phyloP scores from a whole-genome alignment of 1,284 basidiomycete species.

The Cryptococcus jaspeensis region DNA sequence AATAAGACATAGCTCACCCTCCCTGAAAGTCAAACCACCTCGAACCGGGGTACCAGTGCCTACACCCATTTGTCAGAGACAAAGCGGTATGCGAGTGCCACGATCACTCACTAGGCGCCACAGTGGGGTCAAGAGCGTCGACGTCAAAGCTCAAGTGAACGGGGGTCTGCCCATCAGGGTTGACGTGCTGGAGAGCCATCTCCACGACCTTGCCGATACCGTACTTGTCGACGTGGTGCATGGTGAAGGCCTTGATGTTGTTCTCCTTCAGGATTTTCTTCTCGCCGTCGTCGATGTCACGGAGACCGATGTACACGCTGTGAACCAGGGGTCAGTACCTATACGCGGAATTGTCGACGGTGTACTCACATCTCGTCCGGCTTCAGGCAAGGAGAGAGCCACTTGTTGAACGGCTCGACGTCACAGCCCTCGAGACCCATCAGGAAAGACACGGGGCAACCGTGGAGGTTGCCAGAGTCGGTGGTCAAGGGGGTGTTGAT shows the following conservation, averaged over 20 bases:
- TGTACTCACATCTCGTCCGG: constrained; percentile 57
- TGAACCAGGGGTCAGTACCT: background rate
- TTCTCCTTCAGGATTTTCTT: constrained; percentile 82
- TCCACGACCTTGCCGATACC: constrained; percentile 95
- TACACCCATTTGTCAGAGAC: constrained; percentile 9
- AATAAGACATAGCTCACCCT: constrained; percentile 63
- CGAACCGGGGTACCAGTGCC: constrained; percentile 63
- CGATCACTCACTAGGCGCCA: constrained; percentile 69
- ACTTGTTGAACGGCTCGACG: constrained; percentile 62
- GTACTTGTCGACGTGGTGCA: constrained; percentile 97
- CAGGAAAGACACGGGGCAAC: constrained; percentile 96
- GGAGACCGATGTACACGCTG: constrained; percentile 80
- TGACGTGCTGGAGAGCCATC: constrained; percentile 92
- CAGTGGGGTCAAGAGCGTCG: constrained; percentile 87
- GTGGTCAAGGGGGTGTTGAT: constrained; percentile 90
- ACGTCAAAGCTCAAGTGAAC: constrained; percentile 98
- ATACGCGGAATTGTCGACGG: too few relatives aligned
- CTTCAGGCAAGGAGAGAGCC: constrained; percentile 74
- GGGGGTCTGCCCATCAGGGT: constrained; percentile 75
- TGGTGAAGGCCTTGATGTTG: constrained; percentile 90
- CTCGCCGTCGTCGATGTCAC: constrained; percentile 89
- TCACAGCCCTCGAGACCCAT: constrained; percentile 64
- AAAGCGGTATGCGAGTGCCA: background rate
- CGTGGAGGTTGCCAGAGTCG: constrained; percentile 91
- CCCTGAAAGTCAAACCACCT: constrained; percentile 93